Conservation (phyloP, 768 basidiomycete genomes). For the Rhodosporidiobolus odoratus region DNA sequence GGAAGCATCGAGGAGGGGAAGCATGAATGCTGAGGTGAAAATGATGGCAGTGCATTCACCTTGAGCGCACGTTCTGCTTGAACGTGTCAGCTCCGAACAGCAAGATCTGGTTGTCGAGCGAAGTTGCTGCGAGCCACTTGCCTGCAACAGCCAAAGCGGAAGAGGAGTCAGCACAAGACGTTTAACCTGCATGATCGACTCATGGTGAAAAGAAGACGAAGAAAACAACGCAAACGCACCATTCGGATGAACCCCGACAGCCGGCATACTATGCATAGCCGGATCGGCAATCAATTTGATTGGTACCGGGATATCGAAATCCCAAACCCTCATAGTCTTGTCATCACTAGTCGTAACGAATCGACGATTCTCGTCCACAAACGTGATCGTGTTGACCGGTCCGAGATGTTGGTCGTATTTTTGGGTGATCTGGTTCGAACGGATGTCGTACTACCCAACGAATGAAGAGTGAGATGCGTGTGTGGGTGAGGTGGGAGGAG, state of each 20-base stretch:
- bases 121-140: constrained; percentile 96
- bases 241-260: constrained; percentile 89
- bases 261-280: constrained; percentile 99
- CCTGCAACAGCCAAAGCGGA: constrained; percentile 56
- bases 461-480: no score
- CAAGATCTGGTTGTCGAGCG: constrained; percentile 95
- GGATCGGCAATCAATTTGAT: constrained; percentile 99
- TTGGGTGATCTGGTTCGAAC: constrained; percentile 89
- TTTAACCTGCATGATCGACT: no score
- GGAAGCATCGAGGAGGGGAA: no score
- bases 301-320: constrained; percentile 90
- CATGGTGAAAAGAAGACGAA: no score
- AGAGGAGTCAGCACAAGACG: no score
- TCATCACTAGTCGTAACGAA: constrained; percentile 99
- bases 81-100: constrained; percentile 97
- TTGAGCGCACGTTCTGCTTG: constrained; percentile 67
- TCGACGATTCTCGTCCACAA: constrained; percentile 94
- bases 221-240: constrained; percentile 57
- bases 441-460: constrained; percentile 87
- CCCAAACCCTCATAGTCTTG: constrained; percentile 98
- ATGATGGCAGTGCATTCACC: no score
- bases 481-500: no score
- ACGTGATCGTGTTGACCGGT: constrained; percentile 88
- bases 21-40: no score
- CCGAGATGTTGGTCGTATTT: constrained; percentile 99